Evolutionary conservation across 305 asterid genomes (phyloP).

Genomic region (Plantago coronopus): DNA sequence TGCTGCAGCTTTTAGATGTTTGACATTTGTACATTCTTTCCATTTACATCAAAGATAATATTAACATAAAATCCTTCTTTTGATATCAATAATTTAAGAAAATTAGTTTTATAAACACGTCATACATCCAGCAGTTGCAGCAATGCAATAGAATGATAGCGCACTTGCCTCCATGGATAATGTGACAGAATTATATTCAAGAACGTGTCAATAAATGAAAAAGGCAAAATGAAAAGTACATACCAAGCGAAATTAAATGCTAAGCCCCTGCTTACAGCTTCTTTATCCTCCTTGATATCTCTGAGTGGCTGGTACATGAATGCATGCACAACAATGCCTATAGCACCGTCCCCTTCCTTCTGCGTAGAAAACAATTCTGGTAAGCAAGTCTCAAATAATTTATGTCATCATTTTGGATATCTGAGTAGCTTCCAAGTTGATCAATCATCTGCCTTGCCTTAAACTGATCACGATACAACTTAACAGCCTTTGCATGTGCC

Average conservation of each 20-base stretch:
- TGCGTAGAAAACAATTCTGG: slow-evolving; percentile 8
- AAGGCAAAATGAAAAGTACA: background rate
- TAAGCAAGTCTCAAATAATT: background rate
- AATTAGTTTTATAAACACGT: too few relatives aligned
- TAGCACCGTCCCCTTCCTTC: background rate
- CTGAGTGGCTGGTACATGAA: background rate
- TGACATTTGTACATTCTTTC: too few relatives aligned
- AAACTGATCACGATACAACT: slow-evolving; percentile 47
- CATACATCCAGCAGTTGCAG: too few relatives aligned
- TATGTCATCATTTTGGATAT: background rate
- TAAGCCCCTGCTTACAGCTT: slow-evolving; percentile 4
- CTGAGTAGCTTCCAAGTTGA: background rate
- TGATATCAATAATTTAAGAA: too few relatives aligned
- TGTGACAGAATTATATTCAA: too few relatives aligned
- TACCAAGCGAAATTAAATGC: background rate
- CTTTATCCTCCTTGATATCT: background rate
- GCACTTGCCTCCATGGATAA: background rate
- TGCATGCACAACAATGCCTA: slow-evolving; percentile 9
- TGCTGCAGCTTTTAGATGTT: too few relatives aligned
- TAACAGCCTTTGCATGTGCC: slow-evolving; percentile 73
- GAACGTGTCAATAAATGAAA: too few relatives aligned
- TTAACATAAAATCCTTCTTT: too few relatives aligned
- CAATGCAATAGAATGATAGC: too few relatives aligned
- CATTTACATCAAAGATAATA: too few relatives aligned
- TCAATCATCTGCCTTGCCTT: slow-evolving; percentile 40